Evolutionary conservation across 2,329 filamentous ascomycete species (phyloP), one percentile per base, ranked within the genome.

Genomic region (Reticulascus tulasneorum): DNA sequence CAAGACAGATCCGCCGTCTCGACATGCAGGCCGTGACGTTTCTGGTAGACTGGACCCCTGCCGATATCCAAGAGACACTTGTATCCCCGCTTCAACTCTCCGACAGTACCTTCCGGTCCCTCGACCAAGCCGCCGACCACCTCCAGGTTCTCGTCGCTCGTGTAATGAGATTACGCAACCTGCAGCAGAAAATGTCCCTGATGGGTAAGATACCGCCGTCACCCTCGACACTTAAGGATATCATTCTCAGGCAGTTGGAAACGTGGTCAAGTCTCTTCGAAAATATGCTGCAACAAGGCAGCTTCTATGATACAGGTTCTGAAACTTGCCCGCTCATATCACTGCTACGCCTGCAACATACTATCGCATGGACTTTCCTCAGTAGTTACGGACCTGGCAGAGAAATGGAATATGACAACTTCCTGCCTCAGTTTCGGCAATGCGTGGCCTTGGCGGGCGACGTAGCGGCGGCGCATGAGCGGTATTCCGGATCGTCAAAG

Each of bases 21-120:
- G 59, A 64, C 37, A 53, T 59, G 49, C 59, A 63, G 44, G 56
- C 58, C 12, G 50, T 40, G 8, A 51, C 44, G 13, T 62, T 58
- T 47, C 42, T 62, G 17, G 31, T 56, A 23, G 58, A 58, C 39
- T 59, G 56, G 56, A 53, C 47, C n/a, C 59, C 59, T 18, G 34
- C 29, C 11, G 40, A 51, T 37, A 41, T 55, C 18, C 37, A 55
- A 44, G 47, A 55, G 21, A 44, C 37, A 37, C 27, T 42, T 27
- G 37, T 23, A 19, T 37, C 38, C 25, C 38, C 33, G 28, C 32
- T 48, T 40, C 28, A 29, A 29, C 24, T 40, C 19, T 43, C 26
- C 19, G 30, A 39, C 15, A 24, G 28, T 39, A 37, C 45, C 29
- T 55, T 59, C 44, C 24, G 12, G 24, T 60, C 55, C 7, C 45